Conservation (phyloP, 2,329 filamentous ascomycete species). For the Paecilomyces sp. region DNA sequence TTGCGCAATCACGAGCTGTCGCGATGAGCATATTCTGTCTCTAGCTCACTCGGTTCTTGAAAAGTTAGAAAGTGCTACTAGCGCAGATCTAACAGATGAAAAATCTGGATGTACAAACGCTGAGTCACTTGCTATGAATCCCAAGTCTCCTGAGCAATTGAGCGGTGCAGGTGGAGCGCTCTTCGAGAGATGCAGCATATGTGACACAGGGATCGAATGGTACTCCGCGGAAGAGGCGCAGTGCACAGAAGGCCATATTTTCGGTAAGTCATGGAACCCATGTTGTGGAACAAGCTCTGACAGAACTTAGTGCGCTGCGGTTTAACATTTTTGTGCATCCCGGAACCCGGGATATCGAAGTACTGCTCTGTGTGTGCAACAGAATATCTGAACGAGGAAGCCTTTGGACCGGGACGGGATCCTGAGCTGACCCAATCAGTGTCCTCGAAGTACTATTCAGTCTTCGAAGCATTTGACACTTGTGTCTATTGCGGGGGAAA, state of each 20-base stretch:
- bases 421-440: not conserved
- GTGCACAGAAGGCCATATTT: constrained; percentile 47
- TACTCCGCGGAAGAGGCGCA: constrained; percentile 39
- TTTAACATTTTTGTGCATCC: constrained; percentile 49
- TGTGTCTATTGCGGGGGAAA: constrained; percentile 30
- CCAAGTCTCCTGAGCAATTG: constrained; percentile 17
- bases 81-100: constrained; percentile 24
- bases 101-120: constrained; percentile 16
- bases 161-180: constrained; percentile 16
- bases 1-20: constrained; percentile 24
- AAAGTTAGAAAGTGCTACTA: constrained; percentile 18
- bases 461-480: constrained; percentile 27
- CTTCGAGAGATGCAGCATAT: constrained; percentile 48
- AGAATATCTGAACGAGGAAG: constrained; percentile 42
- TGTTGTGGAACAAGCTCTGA: constrained; percentile 4
- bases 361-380: constrained; percentile 46
- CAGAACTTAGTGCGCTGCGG: constrained; percentile 41
- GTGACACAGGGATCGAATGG: constrained; percentile 41
- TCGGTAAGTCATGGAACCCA: constrained; percentile 27
- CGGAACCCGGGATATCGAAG: constrained; percentile 47
- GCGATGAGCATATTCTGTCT: constrained; percentile 14
- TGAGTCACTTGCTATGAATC: constrained; percentile 8
- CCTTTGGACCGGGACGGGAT: constrained; percentile 11
- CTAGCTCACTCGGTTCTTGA: constrained; percentile 19
- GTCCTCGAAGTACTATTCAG: constrained; percentile 9